Evolutionary conservation across 257 asterid species (phyloP).

Genomic region (Solanum sparsipilum): DNA sequence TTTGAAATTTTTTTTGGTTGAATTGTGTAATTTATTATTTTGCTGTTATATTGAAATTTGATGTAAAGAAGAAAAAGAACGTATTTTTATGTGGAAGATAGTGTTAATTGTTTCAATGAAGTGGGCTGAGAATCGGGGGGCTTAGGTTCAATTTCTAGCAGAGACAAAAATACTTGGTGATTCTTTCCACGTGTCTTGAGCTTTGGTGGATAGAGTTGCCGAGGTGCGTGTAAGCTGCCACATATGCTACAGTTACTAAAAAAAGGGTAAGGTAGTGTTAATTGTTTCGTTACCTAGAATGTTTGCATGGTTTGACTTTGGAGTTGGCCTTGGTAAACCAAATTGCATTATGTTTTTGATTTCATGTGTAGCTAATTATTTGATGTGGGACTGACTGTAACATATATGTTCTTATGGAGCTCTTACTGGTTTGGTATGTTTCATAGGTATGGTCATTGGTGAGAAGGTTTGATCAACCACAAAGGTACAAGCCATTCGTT

Average conservation of each 20-base stretch:
- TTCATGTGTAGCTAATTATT: neutral
- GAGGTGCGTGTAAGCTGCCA: neutral
- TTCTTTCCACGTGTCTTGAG: neutral
- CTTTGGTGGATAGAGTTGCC: neutral
- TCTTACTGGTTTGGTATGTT: neutral
- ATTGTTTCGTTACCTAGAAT: neutral
- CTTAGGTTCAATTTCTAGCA: neutral
- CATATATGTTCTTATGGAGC: neutral
- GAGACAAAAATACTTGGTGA: neutral
- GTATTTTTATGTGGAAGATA: neutral
- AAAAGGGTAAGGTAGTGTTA: neutral
- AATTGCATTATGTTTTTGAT: neutral
- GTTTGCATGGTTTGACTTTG: neutral
- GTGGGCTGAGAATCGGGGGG: neutral
- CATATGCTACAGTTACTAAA: neutral
- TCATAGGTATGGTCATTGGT: slow-evolving; percentile 11
- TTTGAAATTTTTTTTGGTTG: neutral
- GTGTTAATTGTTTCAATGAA: neutral
- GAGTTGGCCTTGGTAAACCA: neutral
- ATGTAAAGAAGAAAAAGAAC: neutral
- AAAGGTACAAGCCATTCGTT: slow-evolving; percentile 10
- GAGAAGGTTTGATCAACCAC: slow-evolving; percentile 14
- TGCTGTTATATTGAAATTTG: neutral
- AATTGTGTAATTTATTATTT: neutral
- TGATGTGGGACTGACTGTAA: neutral